These are phyloP conservation scores for Neobulgaria alba DNA, from an alignment of 2,329 filamentous ascomycete species.

Conservation along the genomic window DNA sequence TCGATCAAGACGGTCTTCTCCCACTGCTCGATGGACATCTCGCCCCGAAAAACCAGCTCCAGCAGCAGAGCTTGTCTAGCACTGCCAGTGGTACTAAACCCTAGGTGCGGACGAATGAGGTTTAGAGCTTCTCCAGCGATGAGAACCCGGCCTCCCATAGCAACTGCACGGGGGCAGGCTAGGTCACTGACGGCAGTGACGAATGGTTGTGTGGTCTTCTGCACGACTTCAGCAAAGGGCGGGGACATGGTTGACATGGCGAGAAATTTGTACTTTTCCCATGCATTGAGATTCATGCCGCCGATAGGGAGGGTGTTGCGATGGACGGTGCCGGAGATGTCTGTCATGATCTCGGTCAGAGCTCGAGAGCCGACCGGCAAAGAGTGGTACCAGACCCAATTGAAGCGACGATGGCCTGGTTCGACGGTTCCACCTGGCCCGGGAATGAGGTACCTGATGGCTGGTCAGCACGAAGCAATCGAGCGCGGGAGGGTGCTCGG, in stretches of 20 bases:
- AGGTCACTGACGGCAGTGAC: slow-evolving; percentile 34
- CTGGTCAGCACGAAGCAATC: slow-evolving; percentile 8
- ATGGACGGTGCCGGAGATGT: slow-evolving; percentile 19
- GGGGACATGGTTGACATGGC: slow-evolving; percentile 4
- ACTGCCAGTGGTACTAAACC: slow-evolving; percentile 33
- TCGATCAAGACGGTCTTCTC: slow-evolving; percentile 1
- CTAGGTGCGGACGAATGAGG: slow-evolving; percentile 36
- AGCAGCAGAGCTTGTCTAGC: slow-evolving; percentile 21
- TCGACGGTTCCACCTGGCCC: slow-evolving; percentile 32
- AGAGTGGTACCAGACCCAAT: slow-evolving; percentile 37
- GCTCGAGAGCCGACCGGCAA: no score
- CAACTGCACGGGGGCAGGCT: slow-evolving; percentile 29
- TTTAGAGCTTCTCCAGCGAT: slow-evolving; percentile 36
- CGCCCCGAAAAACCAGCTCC: slow-evolving; percentile 11
- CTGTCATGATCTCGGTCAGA: slow-evolving; percentile 19
- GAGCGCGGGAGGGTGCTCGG: slow-evolving; percentile 33
- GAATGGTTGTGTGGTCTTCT: slow-evolving; percentile 32
- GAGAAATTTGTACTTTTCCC: slow-evolving; percentile 1
- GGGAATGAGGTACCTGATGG: slow-evolving; percentile 33
- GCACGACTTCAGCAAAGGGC: slow-evolving; percentile 29
- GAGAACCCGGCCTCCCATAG: slow-evolving; percentile 31
- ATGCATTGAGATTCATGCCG: slow-evolving; percentile 1
- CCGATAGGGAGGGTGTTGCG: slow-evolving; percentile 3
- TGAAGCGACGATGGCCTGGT: slow-evolving; percentile 32
- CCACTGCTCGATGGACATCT: slow-evolving; percentile 5